phyloP scores from a whole-genome alignment of 2,329 filamentous ascomycete genomes.

The Penicillium rolfsii region DNA sequence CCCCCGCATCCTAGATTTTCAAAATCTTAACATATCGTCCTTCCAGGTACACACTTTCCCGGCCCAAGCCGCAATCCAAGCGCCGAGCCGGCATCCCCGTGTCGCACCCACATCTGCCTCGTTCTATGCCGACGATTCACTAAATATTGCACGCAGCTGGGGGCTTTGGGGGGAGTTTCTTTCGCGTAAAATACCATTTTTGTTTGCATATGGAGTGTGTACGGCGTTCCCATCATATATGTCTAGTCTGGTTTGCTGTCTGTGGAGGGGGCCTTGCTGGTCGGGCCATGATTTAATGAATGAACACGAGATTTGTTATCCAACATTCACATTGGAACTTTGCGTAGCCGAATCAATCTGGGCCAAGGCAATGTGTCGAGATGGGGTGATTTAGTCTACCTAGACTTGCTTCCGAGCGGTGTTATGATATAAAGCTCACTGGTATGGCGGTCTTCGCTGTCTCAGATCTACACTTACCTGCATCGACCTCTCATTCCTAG shows the following conservation, averaged over 20 bases:
- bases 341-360: background rate
- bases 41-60: slow-evolving; percentile 44
- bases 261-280: slow-evolving; percentile 13
- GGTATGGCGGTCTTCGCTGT: too few relatives aligned
- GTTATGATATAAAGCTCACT: too few relatives aligned
- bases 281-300: slow-evolving; percentile 28
- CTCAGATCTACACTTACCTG: too few relatives aligned
- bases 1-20: background rate
- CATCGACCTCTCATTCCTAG: too few relatives aligned
- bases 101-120: slow-evolving; percentile 34
- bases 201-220: slow-evolving; percentile 27
- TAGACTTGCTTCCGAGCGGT: too few relatives aligned
- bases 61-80: slow-evolving; percentile 46
- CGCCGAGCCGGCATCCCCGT: slow-evolving; percentile 43
- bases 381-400: too few relatives aligned
- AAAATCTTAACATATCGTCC: slow-evolving; percentile 15
- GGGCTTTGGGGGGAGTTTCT: slow-evolving; percentile 17
- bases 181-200: slow-evolving; percentile 30
- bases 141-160: slow-evolving; percentile 14
- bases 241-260: background rate
- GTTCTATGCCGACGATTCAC: slow-evolving; percentile 19
- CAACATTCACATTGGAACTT: background rate
- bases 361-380: too few relatives aligned
- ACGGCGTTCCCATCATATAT: slow-evolving; percentile 17
- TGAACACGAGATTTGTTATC: slow-evolving; percentile 15